A percentile compares a stretch with the other conserved stretches of the same genome.
Conservation (phyloP, 345 rosid species). For the Trapa bicornis region DNA sequence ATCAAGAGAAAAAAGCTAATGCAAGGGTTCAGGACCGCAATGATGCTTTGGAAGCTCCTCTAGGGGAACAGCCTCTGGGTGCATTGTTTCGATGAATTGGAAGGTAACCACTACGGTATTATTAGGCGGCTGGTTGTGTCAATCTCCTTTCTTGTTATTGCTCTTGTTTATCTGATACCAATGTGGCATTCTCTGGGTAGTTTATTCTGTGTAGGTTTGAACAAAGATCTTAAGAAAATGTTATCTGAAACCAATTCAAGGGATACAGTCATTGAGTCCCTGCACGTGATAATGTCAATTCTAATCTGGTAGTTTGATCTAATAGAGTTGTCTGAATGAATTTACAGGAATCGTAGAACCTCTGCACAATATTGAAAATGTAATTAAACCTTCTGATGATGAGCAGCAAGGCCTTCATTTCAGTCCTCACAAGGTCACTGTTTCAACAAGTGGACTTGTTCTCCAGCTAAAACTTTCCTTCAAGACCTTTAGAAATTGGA, state of each 20-base stretch:
- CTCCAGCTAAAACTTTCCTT: constrained; percentile 81
- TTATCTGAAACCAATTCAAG: constrained; percentile 44
- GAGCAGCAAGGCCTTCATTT: constrained; percentile 83
- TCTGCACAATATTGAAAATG: constrained; percentile 70
- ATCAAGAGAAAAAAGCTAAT: constrained; percentile 1
- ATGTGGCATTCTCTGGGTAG: neutral
- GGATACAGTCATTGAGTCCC: constrained; percentile 12
- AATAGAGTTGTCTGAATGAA: neutral
- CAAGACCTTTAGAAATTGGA: constrained; percentile 64
- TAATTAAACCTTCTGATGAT: constrained; percentile 78
- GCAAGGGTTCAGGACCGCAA: constrained; percentile 74
- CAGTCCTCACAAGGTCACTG: constrained; percentile 88
- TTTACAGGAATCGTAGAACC: constrained; percentile 94
- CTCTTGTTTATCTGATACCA: neutral
- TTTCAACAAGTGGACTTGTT: constrained; percentile 90
- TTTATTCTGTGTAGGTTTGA: constrained; percentile 40
- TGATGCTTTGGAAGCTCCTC: constrained; percentile 89
- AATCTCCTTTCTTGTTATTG: neutral
- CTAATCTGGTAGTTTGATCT: neutral
- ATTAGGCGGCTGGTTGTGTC: neutral
- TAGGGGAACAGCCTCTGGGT: constrained; percentile 73
- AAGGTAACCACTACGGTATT: constrained; percentile 32
- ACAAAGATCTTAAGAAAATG: constrained; percentile 78
- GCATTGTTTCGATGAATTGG: constrained; percentile 38
- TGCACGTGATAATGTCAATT: neutral